phyloP scores from a whole-genome alignment of 768 basidiomycete species.

The Suillus clintonianus region DNA sequence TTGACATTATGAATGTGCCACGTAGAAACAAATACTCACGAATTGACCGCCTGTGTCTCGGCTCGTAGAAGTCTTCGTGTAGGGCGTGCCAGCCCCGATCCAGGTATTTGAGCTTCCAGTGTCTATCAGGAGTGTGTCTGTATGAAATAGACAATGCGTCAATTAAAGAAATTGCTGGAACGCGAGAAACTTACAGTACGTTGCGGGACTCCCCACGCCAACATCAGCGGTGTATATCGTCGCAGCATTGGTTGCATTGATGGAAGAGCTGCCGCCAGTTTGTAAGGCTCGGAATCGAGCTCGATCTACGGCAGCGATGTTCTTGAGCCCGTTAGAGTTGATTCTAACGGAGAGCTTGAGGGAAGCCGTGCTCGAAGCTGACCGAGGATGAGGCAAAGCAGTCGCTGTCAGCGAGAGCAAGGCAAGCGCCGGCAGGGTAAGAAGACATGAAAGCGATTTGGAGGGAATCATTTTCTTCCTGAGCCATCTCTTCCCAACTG shows the following conservation, averaged over 20 bases:
- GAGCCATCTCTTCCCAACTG: background rate
- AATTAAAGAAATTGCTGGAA: too few relatives aligned
- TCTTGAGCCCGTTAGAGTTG: background rate
- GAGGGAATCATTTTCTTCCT: constrained; percentile 7
- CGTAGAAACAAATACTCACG: constrained; percentile 15
- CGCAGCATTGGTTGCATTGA: constrained; percentile 17
- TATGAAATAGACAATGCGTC: background rate
- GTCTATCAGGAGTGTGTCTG: constrained; percentile 17
- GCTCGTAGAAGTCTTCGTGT: constrained; percentile 44
- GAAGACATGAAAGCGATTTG: constrained; percentile 2
- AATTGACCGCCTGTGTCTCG: constrained; percentile 34
- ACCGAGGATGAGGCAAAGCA: constrained; percentile 1
- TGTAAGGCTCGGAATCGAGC: constrained; percentile 3
- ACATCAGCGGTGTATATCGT: constrained; percentile 11
- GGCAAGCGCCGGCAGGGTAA: constrained; percentile 3
- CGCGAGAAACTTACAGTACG: constrained; percentile 7
- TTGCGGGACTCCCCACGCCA: constrained; percentile 17
- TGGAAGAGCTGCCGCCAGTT: background rate
- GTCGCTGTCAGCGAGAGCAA: background rate
- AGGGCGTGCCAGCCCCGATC: constrained; percentile 51
- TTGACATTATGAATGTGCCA: background rate
- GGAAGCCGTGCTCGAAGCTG: background rate
- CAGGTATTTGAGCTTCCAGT: constrained; percentile 49
- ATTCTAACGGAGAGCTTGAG: constrained; percentile 5
- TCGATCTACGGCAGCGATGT: constrained; percentile 2